Conservation (phyloP, 176 grass and related monocot species). For the Olyra latifolia region DNA sequence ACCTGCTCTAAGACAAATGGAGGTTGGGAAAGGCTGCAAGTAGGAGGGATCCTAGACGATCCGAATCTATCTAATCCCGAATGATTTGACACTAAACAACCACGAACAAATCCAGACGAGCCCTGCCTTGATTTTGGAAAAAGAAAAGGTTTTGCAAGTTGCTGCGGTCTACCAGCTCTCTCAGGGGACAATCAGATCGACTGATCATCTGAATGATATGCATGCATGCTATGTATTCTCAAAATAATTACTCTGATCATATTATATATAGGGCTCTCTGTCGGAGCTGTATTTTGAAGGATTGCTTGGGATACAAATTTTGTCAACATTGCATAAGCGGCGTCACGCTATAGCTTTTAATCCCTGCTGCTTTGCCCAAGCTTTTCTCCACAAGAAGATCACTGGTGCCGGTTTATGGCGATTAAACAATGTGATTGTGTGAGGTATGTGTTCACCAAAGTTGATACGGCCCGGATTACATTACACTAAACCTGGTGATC, state of each 20-base stretch:
- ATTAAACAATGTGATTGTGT: constrained; percentile 36
- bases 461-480: constrained; percentile 33
- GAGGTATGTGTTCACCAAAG: constrained; percentile 35
- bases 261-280: constrained; percentile 11
- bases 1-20: neutral
- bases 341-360: constrained; percentile 6
- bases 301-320: neutral
- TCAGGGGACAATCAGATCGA: constrained; percentile 23
- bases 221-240: neutral
- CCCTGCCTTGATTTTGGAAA: constrained; percentile 8
- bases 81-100: constrained; percentile 34
- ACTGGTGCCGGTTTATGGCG: neutral
- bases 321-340: constrained; percentile 31
- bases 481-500: neutral
- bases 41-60: constrained; percentile 37
- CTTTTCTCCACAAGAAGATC: constrained; percentile 41
- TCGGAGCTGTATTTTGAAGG: neutral
- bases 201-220: neutral
- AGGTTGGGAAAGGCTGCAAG: constrained; percentile 24
- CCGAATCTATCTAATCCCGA: constrained; percentile 36
- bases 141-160: constrained; percentile 20
- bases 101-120: neutral
- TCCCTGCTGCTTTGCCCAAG: neutral
- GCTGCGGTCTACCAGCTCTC: constrained; percentile 24
- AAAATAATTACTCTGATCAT: neutral